Evolutionary conservation across 345 rosid species (phyloP), one percentile per base, ranked within the genome.

Genomic region (Camelina neglecta): DNA sequence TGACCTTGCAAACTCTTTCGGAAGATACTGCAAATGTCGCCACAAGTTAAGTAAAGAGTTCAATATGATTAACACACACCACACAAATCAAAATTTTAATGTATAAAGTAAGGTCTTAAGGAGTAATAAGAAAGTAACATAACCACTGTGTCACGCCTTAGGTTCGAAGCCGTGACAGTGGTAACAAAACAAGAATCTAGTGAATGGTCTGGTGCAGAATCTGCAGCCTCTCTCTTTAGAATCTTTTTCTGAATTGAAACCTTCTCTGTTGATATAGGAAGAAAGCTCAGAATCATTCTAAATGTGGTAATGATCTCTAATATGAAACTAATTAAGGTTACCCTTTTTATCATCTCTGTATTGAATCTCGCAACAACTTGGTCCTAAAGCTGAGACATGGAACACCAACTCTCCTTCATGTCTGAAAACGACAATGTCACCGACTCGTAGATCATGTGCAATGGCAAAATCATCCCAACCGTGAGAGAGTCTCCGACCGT

Each of bases 361-460:
- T 31, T 60, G 69, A 51, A 75, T 60, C 39, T 69, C 63, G 13
- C 79, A 75, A 11, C 48, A 68, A 51, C 79, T 60, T 6, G 79
- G 74, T 75, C 79, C 79, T 13, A 68, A 60, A 50, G 44, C 8
- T 11, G 79, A 7, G 68, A 75, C 68, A 60, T 67, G 68, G 36
- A 75, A 75, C 60, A 67, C 31, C 2, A 69, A 6, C 16, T 69
- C 58, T 51, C 64, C 64, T 51, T 69, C 79, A 3, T 60, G 69
- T 75, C 63, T 75, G 29, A 75, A 75, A 68, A 75, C 64, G 2
- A 75, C 63, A 7, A 75, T 53, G 39, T 75, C 79, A 33, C 79
- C 74, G 3, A 69, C 18, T 51, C 69, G 38, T 4, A 75, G 64
- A 61, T 69, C 74, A 69, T 75, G 74, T 3, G 54, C 45, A 1